Conservation (phyloP, 305 asterid species). For the Solanum hybrid region DNA sequence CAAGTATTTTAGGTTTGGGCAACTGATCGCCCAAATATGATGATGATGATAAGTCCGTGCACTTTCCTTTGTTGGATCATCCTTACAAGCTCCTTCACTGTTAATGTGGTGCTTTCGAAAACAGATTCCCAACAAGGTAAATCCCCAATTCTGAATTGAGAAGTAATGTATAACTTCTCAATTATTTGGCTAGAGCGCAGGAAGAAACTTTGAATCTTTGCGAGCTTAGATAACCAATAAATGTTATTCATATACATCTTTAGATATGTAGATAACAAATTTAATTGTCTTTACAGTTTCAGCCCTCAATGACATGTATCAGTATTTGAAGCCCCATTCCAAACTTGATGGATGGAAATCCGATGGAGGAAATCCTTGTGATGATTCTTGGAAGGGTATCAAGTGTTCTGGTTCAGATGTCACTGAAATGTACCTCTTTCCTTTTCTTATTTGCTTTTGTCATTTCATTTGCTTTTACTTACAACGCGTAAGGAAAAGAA, state of each 20-base stretch:
- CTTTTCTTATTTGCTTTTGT: background rate
- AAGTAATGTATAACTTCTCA: background rate
- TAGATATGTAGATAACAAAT: background rate
- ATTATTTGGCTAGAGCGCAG: background rate
- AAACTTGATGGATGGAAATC: constrained; percentile 33
- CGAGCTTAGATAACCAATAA: background rate
- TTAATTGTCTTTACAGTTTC: constrained; percentile 22
- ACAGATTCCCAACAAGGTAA: constrained; percentile 31
- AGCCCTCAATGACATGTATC: constrained; percentile 43
- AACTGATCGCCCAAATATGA: background rate
- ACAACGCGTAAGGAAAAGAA: background rate
- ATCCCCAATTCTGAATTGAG: background rate
- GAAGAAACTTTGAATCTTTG: background rate
- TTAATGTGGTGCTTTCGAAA: constrained; percentile 19
- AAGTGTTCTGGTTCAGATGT: constrained; percentile 36
- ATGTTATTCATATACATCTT: background rate
- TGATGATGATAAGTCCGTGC: background rate
- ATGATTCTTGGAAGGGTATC: constrained; percentile 38
- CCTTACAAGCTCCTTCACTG: constrained; percentile 1
- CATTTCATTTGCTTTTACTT: background rate
- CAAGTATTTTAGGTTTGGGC: background rate
- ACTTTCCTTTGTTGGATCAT: background rate
- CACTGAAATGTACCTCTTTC: constrained; percentile 31
- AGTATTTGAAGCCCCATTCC: constrained; percentile 34
- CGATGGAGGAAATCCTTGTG: constrained; percentile 47